Conservation (phyloP, 306 rosid genomes). For the Cajanus cajan region DNA sequence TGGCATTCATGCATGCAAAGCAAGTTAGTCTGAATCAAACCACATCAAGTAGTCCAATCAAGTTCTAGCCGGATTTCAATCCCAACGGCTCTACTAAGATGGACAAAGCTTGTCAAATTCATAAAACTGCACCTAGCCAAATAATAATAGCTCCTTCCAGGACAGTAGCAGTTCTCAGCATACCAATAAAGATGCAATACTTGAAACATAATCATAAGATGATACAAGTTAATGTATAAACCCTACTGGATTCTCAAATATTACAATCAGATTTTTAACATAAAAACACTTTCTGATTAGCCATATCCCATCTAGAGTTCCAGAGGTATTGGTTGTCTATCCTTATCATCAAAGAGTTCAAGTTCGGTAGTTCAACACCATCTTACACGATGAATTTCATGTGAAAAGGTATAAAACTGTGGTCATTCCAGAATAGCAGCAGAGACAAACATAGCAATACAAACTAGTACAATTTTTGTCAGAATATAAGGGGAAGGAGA, state of each 20-base stretch:
- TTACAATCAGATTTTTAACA: background rate
- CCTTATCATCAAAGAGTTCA: background rate
- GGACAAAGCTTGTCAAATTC: slow-evolving; percentile 6
- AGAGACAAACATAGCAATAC: background rate
- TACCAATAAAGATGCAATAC: background rate
- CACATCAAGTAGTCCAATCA: background rate
- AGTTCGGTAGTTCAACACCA: background rate
- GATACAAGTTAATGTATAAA: background rate
- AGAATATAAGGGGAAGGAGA: background rate
- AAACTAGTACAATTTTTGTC: background rate
- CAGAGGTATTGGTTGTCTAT: background rate
- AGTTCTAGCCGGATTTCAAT: background rate
- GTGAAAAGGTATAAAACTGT: background rate
- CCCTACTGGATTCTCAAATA: slow-evolving; percentile 7
- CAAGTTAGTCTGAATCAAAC: background rate
- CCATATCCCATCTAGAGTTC: background rate
- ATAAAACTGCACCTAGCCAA: background rate
- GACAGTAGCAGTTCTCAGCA: background rate
- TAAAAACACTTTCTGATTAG: background rate
- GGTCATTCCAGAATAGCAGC: background rate
- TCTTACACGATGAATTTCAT: background rate
- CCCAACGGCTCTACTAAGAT: background rate
- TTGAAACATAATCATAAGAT: background rate
- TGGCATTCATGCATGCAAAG: background rate
- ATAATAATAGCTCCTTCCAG: background rate